Conservation (phyloP, 441 rosid species). For the Breynia disticha region DNA sequence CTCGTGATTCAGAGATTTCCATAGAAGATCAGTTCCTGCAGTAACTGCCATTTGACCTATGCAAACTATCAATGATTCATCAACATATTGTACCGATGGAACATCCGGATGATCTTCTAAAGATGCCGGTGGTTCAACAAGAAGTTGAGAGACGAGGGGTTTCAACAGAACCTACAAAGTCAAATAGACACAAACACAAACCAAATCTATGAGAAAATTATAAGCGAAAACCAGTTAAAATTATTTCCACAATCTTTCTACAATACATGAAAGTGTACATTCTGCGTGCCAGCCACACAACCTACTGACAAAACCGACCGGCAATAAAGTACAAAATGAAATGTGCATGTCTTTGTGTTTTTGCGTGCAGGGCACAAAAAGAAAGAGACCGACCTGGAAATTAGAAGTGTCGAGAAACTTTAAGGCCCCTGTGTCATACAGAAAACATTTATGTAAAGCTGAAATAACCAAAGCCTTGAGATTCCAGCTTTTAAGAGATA, state of each 20-base stretch:
- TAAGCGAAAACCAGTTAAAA: background rate
- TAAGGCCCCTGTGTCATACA: constrained; percentile 62
- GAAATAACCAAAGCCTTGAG: constrained; percentile 67
- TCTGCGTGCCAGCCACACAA: background rate
- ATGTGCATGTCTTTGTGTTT: background rate
- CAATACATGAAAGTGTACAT: background rate
- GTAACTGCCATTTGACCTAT: constrained; percentile 95
- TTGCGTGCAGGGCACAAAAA: background rate
- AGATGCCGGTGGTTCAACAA: constrained; percentile 49
- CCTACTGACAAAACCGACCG: background rate
- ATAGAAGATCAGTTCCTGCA: constrained; percentile 82
- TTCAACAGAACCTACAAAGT: constrained; percentile 67
- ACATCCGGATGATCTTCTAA: constrained; percentile 43
- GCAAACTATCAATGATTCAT: constrained; percentile 62
- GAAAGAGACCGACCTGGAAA: constrained; percentile 49
- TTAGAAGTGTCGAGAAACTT: constrained; percentile 79
- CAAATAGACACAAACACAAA: constrained; percentile 4
- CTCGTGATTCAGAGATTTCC: constrained; percentile 96
- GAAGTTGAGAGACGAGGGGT: constrained; percentile 77
- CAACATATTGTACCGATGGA: constrained; percentile 68
- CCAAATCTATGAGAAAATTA: background rate
- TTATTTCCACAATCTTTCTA: background rate
- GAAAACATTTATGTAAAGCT: constrained; percentile 76
- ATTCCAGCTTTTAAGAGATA: constrained; percentile 63
- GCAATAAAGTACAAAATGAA: background rate